Conservation (phyloP, 176 grass and related monocot genomes). For the Oryza rufipogon region DNA sequence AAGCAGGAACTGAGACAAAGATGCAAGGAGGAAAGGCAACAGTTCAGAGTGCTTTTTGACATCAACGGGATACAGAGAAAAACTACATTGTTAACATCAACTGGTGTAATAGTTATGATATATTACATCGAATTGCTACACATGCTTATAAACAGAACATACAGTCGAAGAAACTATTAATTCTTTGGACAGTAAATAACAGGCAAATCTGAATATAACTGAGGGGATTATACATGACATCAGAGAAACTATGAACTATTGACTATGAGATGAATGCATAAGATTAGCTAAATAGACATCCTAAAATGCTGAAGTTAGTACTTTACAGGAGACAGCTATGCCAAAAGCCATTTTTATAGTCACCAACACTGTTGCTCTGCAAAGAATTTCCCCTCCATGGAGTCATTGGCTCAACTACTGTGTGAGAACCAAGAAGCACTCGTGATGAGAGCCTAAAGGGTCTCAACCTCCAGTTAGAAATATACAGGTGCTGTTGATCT, state of each 20-base stretch:
- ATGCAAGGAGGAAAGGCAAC: too few relatives aligned
- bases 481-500: slow-evolving; percentile 41
- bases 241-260: slow-evolving; percentile 51
- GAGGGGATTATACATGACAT: slow-evolving; percentile 55
- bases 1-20: not conserved
- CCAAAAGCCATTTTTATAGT: slow-evolving; percentile 40
- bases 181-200: slow-evolving; percentile 44
- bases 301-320: slow-evolving; percentile 70
- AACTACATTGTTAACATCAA: slow-evolving; percentile 49
- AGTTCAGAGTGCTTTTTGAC: not conserved
- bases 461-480: slow-evolving; percentile 52
- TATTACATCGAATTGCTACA: slow-evolving; percentile 50
- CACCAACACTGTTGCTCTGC: slow-evolving; percentile 38
- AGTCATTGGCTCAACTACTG: slow-evolving; percentile 32
- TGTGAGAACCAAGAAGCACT: slow-evolving; percentile 33
- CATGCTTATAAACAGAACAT: slow-evolving; percentile 58
- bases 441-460: slow-evolving; percentile 23
- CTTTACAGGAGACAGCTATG: slow-evolving; percentile 60
- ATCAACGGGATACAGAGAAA: slow-evolving; percentile 28
- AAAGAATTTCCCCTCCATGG: slow-evolving; percentile 32
- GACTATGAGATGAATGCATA: slow-evolving; percentile 39
- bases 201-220: slow-evolving; percentile 45
- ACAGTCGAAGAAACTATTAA: slow-evolving; percentile 43
- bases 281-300: slow-evolving; percentile 51
- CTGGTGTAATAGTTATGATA: slow-evolving; percentile 39